phyloP scores from a whole-genome alignment of 306 rosid genomes.

The Cercis canadensis region DNA sequence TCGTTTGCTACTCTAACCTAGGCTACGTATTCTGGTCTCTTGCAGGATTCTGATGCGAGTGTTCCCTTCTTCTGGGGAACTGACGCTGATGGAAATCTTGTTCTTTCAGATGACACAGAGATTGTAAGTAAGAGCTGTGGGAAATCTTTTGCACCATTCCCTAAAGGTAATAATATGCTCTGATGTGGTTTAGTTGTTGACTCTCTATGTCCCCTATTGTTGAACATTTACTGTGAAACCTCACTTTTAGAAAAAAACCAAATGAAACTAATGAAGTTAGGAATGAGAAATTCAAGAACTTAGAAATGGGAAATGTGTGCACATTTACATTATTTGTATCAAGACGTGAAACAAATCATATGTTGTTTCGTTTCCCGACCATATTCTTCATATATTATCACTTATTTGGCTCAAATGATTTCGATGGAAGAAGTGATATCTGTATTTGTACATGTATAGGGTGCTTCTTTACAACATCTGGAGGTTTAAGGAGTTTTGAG shows the following conservation, averaged over 20 bases:
- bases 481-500: slow-evolving; percentile 94
- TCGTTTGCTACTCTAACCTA: slow-evolving; percentile 30
- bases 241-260: slow-evolving; percentile 15
- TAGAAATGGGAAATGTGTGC: slow-evolving; percentile 29
- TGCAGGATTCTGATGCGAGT: slow-evolving; percentile 81
- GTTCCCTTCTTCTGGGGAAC: slow-evolving; percentile 97
- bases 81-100: slow-evolving; percentile 88
- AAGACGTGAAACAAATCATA: slow-evolving; percentile 9
- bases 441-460: slow-evolving; percentile 49
- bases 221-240: slow-evolving; percentile 20
- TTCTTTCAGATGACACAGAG: slow-evolving; percentile 75
- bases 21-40: slow-evolving; percentile 5
- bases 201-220: not conserved
- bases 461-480: slow-evolving; percentile 83
- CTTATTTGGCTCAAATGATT: not conserved
- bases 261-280: slow-evolving; percentile 23
- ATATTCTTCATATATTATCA: slow-evolving; percentile 1
- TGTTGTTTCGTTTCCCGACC: slow-evolving; percentile 4
- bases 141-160: slow-evolving; percentile 92
- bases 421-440: slow-evolving; percentile 31
- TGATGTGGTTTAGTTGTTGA: not conserved
- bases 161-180: slow-evolving; percentile 69
- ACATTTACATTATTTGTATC: not conserved
- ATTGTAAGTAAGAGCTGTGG: slow-evolving; percentile 78
- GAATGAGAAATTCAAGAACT: slow-evolving; percentile 19